These are phyloP conservation scores for Carpinus fangiana DNA, from an alignment of 306 rosid species.

Conservation along the genomic window DNA sequence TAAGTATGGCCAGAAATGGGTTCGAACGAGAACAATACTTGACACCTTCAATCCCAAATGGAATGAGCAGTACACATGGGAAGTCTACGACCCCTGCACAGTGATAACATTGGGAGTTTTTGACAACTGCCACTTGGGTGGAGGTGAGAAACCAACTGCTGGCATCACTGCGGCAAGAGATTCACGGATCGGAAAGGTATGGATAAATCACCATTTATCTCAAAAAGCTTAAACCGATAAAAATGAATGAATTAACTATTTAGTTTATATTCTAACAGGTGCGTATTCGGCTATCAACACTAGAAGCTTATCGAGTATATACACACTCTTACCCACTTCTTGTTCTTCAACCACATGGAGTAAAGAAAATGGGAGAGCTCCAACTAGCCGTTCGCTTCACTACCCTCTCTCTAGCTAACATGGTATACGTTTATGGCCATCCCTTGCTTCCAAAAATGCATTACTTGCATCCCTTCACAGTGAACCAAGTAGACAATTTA, in stretches of 20 bases:
- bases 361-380: conserved; percentile 92
- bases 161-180: conserved; percentile 48
- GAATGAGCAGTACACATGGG: conserved; percentile 98
- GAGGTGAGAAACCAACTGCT: conserved; percentile 45
- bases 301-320: conserved; percentile 76
- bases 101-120: conserved; percentile 84
- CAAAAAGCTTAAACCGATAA: too few species aligned
- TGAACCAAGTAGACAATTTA: conserved; percentile 79
- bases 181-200: conserved; percentile 79
- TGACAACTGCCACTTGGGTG: conserved; percentile 78
- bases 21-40: conserved; percentile 84
- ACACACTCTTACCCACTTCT: conserved; percentile 78
- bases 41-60: conserved; percentile 77
- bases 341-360: conserved; percentile 79
- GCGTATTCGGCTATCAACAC: conserved; percentile 79
- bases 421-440: conserved; percentile 72
- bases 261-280: too few species aligned
- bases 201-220: too few species aligned
- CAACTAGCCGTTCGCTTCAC: conserved; percentile 90
- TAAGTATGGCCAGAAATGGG: conserved; percentile 93
- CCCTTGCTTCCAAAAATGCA: conserved; percentile 97
- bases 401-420: conserved; percentile 69
- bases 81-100: conserved; percentile 91
- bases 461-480: conserved; percentile 81
- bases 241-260: too few species aligned